Evolutionary conservation across 345 rosid species (phyloP), one percentile per base, ranked within the genome.

Genomic region (Toxicodendron radicans): DNA sequence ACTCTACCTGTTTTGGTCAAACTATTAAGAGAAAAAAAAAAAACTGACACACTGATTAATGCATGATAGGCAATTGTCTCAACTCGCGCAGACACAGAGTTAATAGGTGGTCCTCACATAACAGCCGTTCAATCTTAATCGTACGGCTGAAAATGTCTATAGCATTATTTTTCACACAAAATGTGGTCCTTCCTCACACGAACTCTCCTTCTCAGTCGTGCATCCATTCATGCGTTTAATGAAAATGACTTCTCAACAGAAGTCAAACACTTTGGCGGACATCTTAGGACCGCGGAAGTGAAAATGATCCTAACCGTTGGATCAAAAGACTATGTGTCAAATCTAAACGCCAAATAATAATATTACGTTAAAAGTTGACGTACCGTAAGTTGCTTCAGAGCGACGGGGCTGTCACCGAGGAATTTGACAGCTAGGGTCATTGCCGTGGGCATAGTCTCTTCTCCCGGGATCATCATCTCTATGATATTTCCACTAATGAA

Each of bases 401-500:
- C 96, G 57, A 80, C 84, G 58, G 96, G 91, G 54, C 66, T 78
- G 83, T 90, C 92, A 72, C 86, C 81, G 70, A 95, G 79, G 84
- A 87, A 93, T 78, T 93, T 93, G 73, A 95, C 91, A 32, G 97
- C 99, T 1, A 91, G 76, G 2, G 98, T 91, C 89, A 95, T 90
- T 74, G 98, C 93, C 79, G 75, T 90, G 17, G 98, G 98, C 65
- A 93, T 86, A 3, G 97, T 92, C 78, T 95, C 99, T 75, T 91
- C 97, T 54, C 99, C 99, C 0, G 99, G 99, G 78, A 95, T 87
- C 91, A 95, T 91, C 99, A 95, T 90, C 87, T 95, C 99, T 13
- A 95, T 79, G 64, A 95, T 86, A 73, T 87, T 90, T 4, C 90
- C 87, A 18, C 87, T 83, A 53, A 95, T 81, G 82, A 85, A 87